Base-by-base conservation (phyloP, 495 filamentous ascomycete genomes). In the Cercophora newfieldiana region DNA sequence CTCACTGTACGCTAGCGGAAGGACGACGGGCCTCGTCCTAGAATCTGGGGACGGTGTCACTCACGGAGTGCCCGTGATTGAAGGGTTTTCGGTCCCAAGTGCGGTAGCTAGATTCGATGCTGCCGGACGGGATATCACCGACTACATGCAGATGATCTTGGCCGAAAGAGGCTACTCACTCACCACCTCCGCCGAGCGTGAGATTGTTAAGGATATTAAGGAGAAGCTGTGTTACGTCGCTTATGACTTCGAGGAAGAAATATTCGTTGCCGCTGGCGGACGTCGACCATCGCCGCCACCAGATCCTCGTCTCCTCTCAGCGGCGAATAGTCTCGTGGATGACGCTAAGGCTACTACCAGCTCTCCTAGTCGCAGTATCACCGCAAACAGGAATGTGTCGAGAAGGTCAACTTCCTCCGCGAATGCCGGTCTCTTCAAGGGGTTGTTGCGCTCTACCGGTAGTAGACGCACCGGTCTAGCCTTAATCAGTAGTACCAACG, bases 161-260 rank as follows among this genome's bases (percentile, higher is more conserved):
- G 94, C 95, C 74, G 95, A 98, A 89, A 92, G 94, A 74, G 95
- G 95, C 68, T 97, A 97, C 85, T 91, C 93, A 73, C 98, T 99
- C 89, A 97, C 96, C 76, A 99, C 95, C 83, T 97, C 95, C 71
- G 95, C 95, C 80, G 95, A 99, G 87, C 93, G 95, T 78, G 95
- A 98, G 91, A 97, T 99, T 80, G 95, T 98, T 75, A 94, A 94
- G 86, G 91, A 97, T 81, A 98, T 99, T 87, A 98, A 99, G 90
- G 95, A 99, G 89, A 95, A 93, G 87, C 91, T 97, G 68, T 97
- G 94, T 87, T 99, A 97, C 86, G 94, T 99, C 79, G 94, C 95
- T 62, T 88, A 96, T 67, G 95, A 99, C 85, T 98, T 98, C 75
- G 95, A 99, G 86, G 94, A 99, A 84, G 95, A 99, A 85, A 97